Percentiles rank a stretch among this genome's conserved stretches.
These are phyloP conservation scores for Colletotrichum musae DNA, from an alignment of 2,329 filamentous ascomycete genomes.

Conservation along the genomic window DNA sequence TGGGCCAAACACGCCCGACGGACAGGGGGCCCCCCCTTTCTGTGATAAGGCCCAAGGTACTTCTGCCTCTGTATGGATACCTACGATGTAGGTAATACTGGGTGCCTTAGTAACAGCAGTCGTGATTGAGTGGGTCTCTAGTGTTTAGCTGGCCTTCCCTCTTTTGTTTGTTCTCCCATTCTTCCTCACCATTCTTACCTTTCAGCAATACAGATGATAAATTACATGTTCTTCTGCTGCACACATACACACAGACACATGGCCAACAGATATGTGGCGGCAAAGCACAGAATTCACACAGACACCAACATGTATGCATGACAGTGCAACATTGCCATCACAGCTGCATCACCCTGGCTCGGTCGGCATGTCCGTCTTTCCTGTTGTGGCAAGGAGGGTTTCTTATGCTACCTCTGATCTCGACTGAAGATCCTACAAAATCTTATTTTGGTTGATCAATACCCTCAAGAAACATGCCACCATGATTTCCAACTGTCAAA, in stretches of 20 bases:
- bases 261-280: not conserved
- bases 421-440: not conserved
- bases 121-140: not conserved
- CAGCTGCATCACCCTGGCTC: not conserved
- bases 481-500: too few species aligned
- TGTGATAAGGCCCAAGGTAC: slow-evolving; percentile 8
- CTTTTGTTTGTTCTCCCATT: not conserved
- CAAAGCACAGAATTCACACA: not conserved
- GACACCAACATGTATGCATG: not conserved
- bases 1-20: slow-evolving; percentile 6
- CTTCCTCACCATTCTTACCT: not conserved
- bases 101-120: not conserved
- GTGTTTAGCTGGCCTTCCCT: not conserved
- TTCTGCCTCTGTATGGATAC: not conserved
- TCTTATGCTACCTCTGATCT: not conserved
- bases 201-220: too few species aligned
- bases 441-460: too few species aligned
- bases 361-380: not conserved
- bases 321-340: not conserved
- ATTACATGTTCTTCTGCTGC: not conserved
- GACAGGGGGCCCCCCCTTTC: slow-evolving; percentile 30
- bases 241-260: too few species aligned
- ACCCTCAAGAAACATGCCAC: too few species aligned
- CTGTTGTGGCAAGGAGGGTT: not conserved
- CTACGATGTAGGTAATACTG: not conserved